Evolutionary conservation across 2,329 filamentous ascomycete genomes (phyloP), one percentile per base, ranked within the genome.

Genomic region (Pyrenophora graminea): DNA sequence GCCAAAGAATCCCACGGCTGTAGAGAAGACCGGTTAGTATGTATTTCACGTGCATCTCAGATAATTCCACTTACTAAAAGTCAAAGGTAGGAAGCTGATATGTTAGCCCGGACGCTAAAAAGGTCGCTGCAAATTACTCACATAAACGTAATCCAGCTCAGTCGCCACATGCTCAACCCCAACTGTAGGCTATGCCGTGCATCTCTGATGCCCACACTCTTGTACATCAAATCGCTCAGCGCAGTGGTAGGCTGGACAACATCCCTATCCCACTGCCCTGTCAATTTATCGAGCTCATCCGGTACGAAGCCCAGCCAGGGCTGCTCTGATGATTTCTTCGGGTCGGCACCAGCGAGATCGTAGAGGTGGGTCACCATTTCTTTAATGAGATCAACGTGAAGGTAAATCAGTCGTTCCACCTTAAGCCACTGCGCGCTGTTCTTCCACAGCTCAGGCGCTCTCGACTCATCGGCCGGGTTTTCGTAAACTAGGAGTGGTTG

Each of bases 111-210:
- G 10, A 18, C 3, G 5, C 17, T 6, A 12, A 30, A 13, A 30
- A 3, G 27, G 10, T 12, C 3, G 9, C 27, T 30, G 27, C 27
- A 9, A 13, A 13, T 30, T 10, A 31, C 49, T n/a, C 27, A 52
- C 49, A 93, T 92, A 69, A 92, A 89, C 44, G 87, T 89, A 13
- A 86, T 88, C 44, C 85, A 86, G 39, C 84, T 82, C 13, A 86
- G 80, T 18, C 85, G 71, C 78, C 73, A 79, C 78, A 80, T 80
- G 58, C 70, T 75, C 3, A 78, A 64, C 4, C 77, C 77, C 2
- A 82, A 71, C 46, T 79, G 76, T 3, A 82, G 67, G 1, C 74
- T 78, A 48, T 79, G 76, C 2, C 78, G 71, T 2, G 78, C 76
- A 58, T 82, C 80, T 25, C 79, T 72, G 45, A 82, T 82, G 3